A percentile compares a stretch with the other conserved stretches of the same genome.
phyloP scores from a whole-genome alignment of 495 filamentous ascomycete species.

The Penicillium cinerascens region DNA sequence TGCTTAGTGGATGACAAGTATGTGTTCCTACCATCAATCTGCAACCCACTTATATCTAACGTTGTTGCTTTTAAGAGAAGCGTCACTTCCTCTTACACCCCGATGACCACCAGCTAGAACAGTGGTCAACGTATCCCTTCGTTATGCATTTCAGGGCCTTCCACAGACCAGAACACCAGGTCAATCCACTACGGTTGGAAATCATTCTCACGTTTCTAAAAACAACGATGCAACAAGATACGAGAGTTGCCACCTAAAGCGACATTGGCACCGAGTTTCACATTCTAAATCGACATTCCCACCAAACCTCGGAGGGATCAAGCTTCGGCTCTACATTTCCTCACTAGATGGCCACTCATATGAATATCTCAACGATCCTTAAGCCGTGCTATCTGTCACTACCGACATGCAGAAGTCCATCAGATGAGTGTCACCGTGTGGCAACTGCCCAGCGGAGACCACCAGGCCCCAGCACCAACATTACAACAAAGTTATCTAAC shows the following conservation, averaged over 20 bases:
- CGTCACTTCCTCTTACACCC: neutral
- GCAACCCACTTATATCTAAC: neutral
- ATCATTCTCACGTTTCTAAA: no score
- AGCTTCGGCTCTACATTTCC: neutral
- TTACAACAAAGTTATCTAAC: constrained; percentile 12
- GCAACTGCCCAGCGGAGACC: neutral
- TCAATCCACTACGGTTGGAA: neutral
- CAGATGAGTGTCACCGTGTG: neutral
- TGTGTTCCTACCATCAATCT: neutral
- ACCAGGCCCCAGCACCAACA: neutral
- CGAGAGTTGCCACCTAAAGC: neutral
- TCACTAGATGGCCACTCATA: neutral
- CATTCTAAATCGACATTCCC: neutral
- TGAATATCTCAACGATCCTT: neutral
- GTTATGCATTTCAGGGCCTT: neutral
- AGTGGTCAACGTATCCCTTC: neutral
- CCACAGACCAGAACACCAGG: neutral
- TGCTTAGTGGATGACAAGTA: neutral
- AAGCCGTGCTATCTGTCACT: neutral
- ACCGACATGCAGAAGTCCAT: neutral
- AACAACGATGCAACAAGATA: neutral
- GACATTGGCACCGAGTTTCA: neutral
- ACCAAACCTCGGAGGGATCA: no score
- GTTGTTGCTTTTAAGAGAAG: neutral
- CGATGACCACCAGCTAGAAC: neutral